phyloP scores from a whole-genome alignment of 2,329 filamentous ascomycete genomes.

The Phaeosphaeriaceae sp. region DNA sequence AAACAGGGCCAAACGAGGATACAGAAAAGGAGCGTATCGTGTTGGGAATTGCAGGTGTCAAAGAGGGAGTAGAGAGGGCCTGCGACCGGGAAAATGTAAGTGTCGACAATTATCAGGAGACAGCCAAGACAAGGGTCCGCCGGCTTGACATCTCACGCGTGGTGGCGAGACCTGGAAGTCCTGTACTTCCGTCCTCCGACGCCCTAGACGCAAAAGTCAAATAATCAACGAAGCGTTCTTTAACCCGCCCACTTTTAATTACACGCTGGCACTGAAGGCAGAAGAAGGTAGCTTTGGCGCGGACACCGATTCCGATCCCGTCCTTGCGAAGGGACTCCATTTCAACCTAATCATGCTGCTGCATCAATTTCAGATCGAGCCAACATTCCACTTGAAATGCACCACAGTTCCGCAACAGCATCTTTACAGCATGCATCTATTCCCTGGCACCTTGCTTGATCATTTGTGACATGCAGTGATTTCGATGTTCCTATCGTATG shows the following conservation, averaged over 20 bases:
- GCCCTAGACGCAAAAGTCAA: slow-evolving; percentile 5
- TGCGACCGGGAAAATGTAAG: slow-evolving; percentile 10
- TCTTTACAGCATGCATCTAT: too few species aligned
- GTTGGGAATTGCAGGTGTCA: slow-evolving; percentile 8
- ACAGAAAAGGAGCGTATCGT: slow-evolving; percentile 21
- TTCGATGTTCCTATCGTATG: too few species aligned
- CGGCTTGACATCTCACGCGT: slow-evolving; percentile 19
- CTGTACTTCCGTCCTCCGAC: slow-evolving; percentile 19
- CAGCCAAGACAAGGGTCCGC: slow-evolving; percentile 13
- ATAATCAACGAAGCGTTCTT: slow-evolving; percentile 1
- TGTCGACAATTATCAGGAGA: slow-evolving; percentile 28
- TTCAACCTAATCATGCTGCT: too few species aligned
- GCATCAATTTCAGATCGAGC: too few species aligned
- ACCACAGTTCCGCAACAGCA: too few species aligned
- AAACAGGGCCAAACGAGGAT: background rate
- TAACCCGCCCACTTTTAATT: too few species aligned
- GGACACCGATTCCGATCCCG: too few species aligned
- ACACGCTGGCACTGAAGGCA: background rate
- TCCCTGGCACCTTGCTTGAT: too few species aligned
- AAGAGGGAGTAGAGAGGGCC: slow-evolving; percentile 3
- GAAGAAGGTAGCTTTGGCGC: background rate
- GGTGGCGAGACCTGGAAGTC: slow-evolving; percentile 27
- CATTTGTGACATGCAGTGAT: too few species aligned
- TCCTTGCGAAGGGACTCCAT: too few species aligned
- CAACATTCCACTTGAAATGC: too few species aligned